Base-by-base conservation (phyloP, 202 grass and related monocot genomes). In the Dendrocalamus latiflorus region DNA sequence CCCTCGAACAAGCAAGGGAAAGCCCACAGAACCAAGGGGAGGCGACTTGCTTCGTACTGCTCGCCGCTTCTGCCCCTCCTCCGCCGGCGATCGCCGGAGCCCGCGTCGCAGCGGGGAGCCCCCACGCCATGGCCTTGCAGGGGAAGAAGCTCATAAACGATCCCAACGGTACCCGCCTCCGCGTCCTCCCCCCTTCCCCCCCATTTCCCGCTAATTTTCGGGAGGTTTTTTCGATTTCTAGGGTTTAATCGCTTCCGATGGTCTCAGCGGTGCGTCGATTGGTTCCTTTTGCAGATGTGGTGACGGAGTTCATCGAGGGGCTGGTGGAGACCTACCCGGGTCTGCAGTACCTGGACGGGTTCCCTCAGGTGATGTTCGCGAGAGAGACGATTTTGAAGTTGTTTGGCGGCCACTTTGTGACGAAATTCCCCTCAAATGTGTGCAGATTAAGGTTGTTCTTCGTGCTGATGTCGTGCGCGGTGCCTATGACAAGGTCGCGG, bases 381-480 rank as follows among this genome's bases (percentile, higher is more conserved):
- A 25, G 38, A 55, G 68, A 14, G 12, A 70, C 75, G 26, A 25
- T 75, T 80, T 70, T 44, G 68, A 60, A 64, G n/a, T 20, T 39
- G 47, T 75, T 71, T 14, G 9, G 21, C 8, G 59, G 45, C 2
- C 67, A 21, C 55, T 66, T 57, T 26, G 24, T 85, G 73, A 74
- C 24, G 10, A 79, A 83, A 18, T 44, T 61, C 3, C 45, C 34
- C 37, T 9, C 8, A 70, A 86, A 69, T 86, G 69, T 85, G 75
- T 81, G 88, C 97, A 99, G 97, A 94, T 94, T 92, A 99, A 96
- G 84, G 93, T 99, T 55, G 97, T 99, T 89, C 75, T 99, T 84
- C 93, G 97, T 73, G 97, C 97, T 74, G 97, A 99, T 92, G 93
- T 96, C 1, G 68, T 72, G 39, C 51, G 78, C 15, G 84, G 83